A percentile compares a stretch with the other conserved stretches of the same genome.
Evolutionary conservation across 176 grass and related monocot species (phyloP).

Genomic region (Calamus simplicifolius): DNA sequence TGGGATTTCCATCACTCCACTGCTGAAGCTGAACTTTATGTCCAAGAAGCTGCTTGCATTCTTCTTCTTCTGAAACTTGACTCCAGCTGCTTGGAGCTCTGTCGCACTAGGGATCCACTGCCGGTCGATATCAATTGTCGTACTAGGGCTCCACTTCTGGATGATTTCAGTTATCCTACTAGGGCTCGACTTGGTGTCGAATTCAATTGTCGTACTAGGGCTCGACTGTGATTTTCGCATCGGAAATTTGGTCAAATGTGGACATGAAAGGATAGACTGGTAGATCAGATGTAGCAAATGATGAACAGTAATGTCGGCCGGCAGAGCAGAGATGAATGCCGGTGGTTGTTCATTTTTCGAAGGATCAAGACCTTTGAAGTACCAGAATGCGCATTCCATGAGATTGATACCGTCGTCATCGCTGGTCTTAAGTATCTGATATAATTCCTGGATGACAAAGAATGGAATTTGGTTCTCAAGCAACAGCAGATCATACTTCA

Average conservation of each 20-base stretch:
- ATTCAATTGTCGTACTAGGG: neutral
- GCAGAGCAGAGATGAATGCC: neutral
- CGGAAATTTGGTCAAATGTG: too few relatives aligned
- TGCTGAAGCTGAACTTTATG: conserved; percentile 7
- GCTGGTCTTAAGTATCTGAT: too few relatives aligned
- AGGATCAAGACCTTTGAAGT: neutral
- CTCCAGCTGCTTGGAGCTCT: neutral
- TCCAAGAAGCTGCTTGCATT: conserved; percentile 1
- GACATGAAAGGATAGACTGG: neutral
- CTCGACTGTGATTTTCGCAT: too few relatives aligned
- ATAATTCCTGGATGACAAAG: neutral
- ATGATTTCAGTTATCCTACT: too few relatives aligned
- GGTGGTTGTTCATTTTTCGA: neutral
- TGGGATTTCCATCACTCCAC: conserved; percentile 7
- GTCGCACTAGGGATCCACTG: neutral
- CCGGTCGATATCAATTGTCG: too few relatives aligned
- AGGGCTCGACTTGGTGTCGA: too few relatives aligned
- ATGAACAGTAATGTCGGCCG: neutral
- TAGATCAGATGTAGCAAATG: conserved; percentile 17
- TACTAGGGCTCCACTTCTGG: too few relatives aligned
- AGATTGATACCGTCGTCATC: too few relatives aligned
- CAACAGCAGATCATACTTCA: conserved; percentile 12
- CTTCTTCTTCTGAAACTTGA: conserved; percentile 2
- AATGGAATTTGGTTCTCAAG: conserved; percentile 3
- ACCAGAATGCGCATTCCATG: too few relatives aligned